Base-by-base conservation (phyloP, 2,329 filamentous ascomycete genomes). In the Aspergillus pseudoglaucus region DNA sequence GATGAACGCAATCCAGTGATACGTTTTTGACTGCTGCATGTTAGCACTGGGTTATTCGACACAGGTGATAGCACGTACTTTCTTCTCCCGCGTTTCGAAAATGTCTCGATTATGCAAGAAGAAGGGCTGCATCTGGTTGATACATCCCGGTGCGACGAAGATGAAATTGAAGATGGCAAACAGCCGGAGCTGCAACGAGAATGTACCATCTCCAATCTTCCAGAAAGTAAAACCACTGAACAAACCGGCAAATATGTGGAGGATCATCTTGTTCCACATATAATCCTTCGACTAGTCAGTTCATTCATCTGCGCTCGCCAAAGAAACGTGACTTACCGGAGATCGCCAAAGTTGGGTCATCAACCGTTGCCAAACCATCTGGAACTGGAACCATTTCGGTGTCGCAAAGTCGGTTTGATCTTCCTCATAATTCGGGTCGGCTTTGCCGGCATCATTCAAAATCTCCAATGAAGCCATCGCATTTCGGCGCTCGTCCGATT, bases 121-220 rank as follows among this genome's bases (percentile, higher is more conserved):
- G 25, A 81, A 70, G 0, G 79, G 79, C 60, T 82, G 78, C 35
- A 82, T 71, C 58, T 82, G 79, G 20, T 76, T 75, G 54, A 83
- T 71, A 42, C 80, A 75, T 47, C 79, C 78, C 0, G 78, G 79
- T 0, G 79, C 77, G 38, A 83, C 77, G 52, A 83, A 83, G 49
- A 82, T 79, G 62, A 83, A 83, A 58, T 82, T 80, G 69, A 83
- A 82, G 42, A 83, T 68, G 8, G 79, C 78, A 55, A 83, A 83
- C 2, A 83, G 65, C 35, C 75, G 72, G 25, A 79, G 64, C 59
- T 82, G 79, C 15, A 82, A 57, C 30, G 77, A 77, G 10, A 63
- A 68, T 0, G 79, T 69, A 0, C 69, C 73, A 45, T 76, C 61
- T 1, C 78, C 78, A 22, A 83, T 72, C 62, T 74, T 76, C 79